phyloP scores from a whole-genome alignment of 2,329 filamentous ascomycete genomes.

The Fusarium irregulare region DNA sequence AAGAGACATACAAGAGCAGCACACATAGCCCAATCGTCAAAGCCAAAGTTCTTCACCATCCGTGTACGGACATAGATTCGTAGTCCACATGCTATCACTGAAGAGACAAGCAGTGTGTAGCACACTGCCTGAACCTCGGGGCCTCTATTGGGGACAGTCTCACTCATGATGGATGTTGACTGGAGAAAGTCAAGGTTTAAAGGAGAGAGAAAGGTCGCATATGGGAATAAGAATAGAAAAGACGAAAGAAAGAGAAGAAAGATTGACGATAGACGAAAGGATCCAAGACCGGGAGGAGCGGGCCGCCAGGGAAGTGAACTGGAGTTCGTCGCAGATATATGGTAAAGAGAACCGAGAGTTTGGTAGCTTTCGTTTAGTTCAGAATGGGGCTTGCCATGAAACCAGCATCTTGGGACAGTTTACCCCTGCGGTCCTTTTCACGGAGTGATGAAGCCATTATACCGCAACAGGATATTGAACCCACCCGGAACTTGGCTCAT shows the following conservation, averaged over 20 bases:
- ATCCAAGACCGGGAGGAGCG: constrained; percentile 26
- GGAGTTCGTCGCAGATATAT: constrained; percentile 36
- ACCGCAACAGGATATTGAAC: constrained; percentile 1
- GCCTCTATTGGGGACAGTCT: constrained; percentile 49
- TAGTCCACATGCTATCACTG: constrained; percentile 47
- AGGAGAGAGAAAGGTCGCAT: not conserved
- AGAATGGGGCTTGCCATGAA: not conserved
- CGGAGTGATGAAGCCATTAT: constrained; percentile 20
- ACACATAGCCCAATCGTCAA: constrained; percentile 56
- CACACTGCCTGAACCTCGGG: constrained; percentile 51
- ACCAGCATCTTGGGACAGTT: constrained; percentile 22
- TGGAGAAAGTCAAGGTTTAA: not conserved
- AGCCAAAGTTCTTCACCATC: constrained; percentile 54
- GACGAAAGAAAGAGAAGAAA: not conserved
- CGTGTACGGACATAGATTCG: constrained; percentile 50
- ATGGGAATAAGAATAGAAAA: constrained; percentile 5
- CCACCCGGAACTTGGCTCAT: constrained; percentile 15
- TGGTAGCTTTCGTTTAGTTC: not conserved
- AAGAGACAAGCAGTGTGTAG: constrained; percentile 45
- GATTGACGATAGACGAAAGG: constrained; percentile 26
- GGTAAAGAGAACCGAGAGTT: constrained; percentile 3
- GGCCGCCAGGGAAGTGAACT: constrained; percentile 27
- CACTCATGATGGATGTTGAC: constrained; percentile 37
- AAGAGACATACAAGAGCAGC: constrained; percentile 47
- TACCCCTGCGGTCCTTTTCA: constrained; percentile 13